phyloP scores from a whole-genome alignment of 2,329 filamentous ascomycete species.

The Fusarium nanum region DNA sequence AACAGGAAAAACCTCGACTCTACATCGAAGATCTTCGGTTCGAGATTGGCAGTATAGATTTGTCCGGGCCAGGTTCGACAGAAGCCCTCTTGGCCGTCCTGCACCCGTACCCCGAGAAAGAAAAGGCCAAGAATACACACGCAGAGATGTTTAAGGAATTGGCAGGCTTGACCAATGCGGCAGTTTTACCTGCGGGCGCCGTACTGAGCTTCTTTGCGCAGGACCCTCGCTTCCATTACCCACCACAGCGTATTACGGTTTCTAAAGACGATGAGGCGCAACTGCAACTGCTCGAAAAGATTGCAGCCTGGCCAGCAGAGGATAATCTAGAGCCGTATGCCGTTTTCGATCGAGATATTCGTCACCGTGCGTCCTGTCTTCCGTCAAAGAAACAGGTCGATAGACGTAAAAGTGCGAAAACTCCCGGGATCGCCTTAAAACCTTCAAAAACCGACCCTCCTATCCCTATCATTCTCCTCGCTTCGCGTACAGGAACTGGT shows the following conservation, averaged over 20 bases:
- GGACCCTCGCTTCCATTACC: slow-evolving; percentile 85
- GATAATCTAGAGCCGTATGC: slow-evolving; percentile 57
- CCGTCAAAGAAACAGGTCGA: slow-evolving; percentile 86
- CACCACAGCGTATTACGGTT: slow-evolving; percentile 68
- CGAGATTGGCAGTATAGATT: slow-evolving; percentile 70
- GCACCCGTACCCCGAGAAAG: slow-evolving; percentile 58
- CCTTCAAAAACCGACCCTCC: slow-evolving; percentile 72
- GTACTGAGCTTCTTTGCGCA: slow-evolving; percentile 78
- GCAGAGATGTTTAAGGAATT: slow-evolving; percentile 64
- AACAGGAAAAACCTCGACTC: slow-evolving; percentile 70
- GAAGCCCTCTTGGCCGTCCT: slow-evolving; percentile 80
- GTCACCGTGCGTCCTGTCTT: slow-evolving; percentile 72
- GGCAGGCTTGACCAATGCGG: slow-evolving; percentile 72
- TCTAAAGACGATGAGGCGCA: slow-evolving; percentile 54
- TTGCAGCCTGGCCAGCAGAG: slow-evolving; percentile 77
- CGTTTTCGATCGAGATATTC: slow-evolving; percentile 76
- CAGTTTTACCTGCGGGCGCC: slow-evolving; percentile 75
- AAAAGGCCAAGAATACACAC: slow-evolving; percentile 53
- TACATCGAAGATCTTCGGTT: slow-evolving; percentile 76
- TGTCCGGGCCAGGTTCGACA: slow-evolving; percentile 77
- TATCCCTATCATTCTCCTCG: slow-evolving; percentile 81
- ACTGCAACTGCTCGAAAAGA: slow-evolving; percentile 64
- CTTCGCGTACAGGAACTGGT: slow-evolving; percentile 62
- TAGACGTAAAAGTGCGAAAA: slow-evolving; percentile 73
- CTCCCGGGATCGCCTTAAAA: slow-evolving; percentile 72